A percentile compares a stretch with the other conserved stretches of the same genome.
These are phyloP conservation scores for Xylaria nigripes DNA, from an alignment of 495 filamentous ascomycete species.

Conservation along the genomic window DNA sequence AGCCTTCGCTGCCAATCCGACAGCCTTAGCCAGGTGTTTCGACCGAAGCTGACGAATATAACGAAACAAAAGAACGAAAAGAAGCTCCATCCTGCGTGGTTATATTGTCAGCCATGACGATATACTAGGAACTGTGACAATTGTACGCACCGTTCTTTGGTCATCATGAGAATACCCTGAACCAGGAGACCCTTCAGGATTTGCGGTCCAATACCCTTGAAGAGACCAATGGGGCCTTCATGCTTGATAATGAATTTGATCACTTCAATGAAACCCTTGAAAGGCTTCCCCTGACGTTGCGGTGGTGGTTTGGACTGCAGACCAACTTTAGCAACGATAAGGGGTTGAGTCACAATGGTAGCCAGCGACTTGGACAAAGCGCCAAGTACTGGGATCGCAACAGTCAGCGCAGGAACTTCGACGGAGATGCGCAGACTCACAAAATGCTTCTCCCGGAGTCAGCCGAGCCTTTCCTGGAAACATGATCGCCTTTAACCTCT, in stretches of 20 bases:
- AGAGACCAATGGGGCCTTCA: conserved; percentile 73
- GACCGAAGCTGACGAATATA: conserved; percentile 64
- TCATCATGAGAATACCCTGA: conserved; percentile 98
- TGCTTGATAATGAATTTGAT: conserved; percentile 87
- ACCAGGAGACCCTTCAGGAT: conserved; percentile 88
- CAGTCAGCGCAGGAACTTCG: conserved; percentile 7
- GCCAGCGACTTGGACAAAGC: conserved; percentile 89
- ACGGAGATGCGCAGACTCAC: conserved; percentile 44
- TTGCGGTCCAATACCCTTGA: conserved; percentile 96
- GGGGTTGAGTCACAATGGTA: conserved; percentile 85
- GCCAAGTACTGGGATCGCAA: conserved; percentile 58
- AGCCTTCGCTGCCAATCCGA: conserved; percentile 47
- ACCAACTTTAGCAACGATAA: conserved; percentile 97
- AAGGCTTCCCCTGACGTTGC: conserved; percentile 76
- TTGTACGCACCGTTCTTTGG: conserved; percentile 90
- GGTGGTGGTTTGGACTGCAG: conserved; percentile 88
- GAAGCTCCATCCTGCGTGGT: conserved; percentile 66
- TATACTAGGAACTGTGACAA: not conserved
- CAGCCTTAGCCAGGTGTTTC: conserved; percentile 62
- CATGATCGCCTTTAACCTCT: conserved; percentile 70
- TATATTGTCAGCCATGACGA: conserved; percentile 16
- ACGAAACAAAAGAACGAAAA: conserved; percentile 80
- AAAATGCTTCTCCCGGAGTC: conserved; percentile 80
- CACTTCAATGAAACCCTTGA: conserved; percentile 90
- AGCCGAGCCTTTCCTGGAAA: conserved; percentile 73